Evolutionary conservation across 768 basidiomycete genomes (phyloP).

Genomic region (Coprinopsis strossmayeri): DNA sequence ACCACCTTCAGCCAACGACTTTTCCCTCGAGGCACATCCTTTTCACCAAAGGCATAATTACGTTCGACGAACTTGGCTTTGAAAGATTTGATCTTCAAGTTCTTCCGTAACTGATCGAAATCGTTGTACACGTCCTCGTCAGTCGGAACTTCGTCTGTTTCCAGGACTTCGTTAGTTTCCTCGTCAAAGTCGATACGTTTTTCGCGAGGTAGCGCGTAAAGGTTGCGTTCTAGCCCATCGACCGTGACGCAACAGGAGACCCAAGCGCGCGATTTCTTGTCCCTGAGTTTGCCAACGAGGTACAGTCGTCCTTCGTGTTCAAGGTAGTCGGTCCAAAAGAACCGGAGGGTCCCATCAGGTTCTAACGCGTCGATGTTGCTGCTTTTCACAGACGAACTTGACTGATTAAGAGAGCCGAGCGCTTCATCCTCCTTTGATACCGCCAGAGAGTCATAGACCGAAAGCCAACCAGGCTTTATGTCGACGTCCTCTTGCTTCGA

Average conservation of each 20-base stretch:
- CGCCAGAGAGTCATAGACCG: constrained; percentile 65
- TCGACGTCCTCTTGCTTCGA: constrained; percentile 42
- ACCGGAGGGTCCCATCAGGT: constrained; percentile 75
- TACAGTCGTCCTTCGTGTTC: constrained; percentile 81
- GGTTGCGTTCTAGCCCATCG: constrained; percentile 80
- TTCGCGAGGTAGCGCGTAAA: constrained; percentile 81
- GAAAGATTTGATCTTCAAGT: constrained; percentile 69
- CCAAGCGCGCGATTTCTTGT: constrained; percentile 63
- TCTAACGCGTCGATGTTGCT: constrained; percentile 59
- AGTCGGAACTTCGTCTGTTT: constrained; percentile 72
- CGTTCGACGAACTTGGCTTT: constrained; percentile 81
- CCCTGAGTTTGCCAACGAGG: constrained; percentile 88
- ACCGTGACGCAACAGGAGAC: constrained; percentile 85
- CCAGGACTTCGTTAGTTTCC: constrained; percentile 47
- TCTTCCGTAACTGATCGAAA: constrained; percentile 72
- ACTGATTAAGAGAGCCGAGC: constrained; percentile 40
- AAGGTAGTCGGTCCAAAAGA: constrained; percentile 96
- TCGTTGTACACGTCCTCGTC: constrained; percentile 72
- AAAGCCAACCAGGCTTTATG: constrained; percentile 57
- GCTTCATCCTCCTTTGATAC: constrained; percentile 51
- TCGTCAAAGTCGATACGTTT: constrained; percentile 51
- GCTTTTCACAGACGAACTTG: constrained; percentile 28
- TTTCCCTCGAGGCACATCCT: constrained; percentile 73
- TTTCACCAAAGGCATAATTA: constrained; percentile 88
- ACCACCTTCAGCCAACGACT: constrained; percentile 90